These are phyloP conservation scores for Coemansia sp. DNA, from an alignment of 192 early-diverging fungal genomes.

Conservation along the genomic window DNA sequence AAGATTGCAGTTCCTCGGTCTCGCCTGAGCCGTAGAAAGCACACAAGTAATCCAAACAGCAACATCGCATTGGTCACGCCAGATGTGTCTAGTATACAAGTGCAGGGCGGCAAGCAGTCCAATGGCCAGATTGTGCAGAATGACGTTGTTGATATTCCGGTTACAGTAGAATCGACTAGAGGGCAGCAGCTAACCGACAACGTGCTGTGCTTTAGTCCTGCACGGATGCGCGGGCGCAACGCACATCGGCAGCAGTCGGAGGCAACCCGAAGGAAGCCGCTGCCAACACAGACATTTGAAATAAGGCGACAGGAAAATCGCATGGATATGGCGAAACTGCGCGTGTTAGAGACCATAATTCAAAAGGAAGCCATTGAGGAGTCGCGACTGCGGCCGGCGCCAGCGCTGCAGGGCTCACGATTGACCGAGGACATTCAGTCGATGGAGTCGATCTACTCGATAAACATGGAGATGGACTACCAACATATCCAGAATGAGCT, in stretches of 20 bases:
- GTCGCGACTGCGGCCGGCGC: constrained; percentile 42
- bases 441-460: constrained; percentile 40
- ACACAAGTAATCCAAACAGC: neutral
- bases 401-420: constrained; percentile 20
- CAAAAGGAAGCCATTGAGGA: constrained; percentile 42
- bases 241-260: constrained; percentile 14
- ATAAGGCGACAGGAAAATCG: constrained; percentile 22
- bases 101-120: neutral
- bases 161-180: neutral
- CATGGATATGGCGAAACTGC: constrained; percentile 32
- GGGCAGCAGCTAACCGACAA: neutral
- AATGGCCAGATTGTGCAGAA: neutral
- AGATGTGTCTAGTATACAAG: no score
- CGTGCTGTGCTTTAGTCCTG: constrained; percentile 37
- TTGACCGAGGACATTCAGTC: constrained; percentile 35
- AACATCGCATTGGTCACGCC: neutral
- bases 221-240: constrained; percentile 21
- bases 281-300: constrained; percentile 4
- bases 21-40: constrained; percentile 11
- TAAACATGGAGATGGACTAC: constrained; percentile 43
- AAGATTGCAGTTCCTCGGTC: constrained; percentile 32
- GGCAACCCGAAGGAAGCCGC: constrained; percentile 15
- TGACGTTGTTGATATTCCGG: constrained; percentile 2
- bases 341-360: constrained; percentile 46
- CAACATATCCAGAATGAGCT: constrained; percentile 35